phyloP scores from a whole-genome alignment of 129 eudicot species.

The sunflower (Helianthus annuus) region HanXRQr2.0-SUNRISE NC_035435.2:170457296-170457795 shows the following conservation, averaged over 20 bases:
- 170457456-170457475: neutral
- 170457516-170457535: neutral
- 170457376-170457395: neutral
- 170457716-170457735: neutral
- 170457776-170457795: too few relatives aligned
- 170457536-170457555: neutral
- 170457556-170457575: neutral
- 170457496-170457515: neutral
- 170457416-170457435: neutral
- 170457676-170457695: neutral
- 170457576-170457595: too few relatives aligned
- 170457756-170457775: too few relatives aligned
- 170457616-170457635: neutral
- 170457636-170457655: too few relatives aligned
- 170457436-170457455: neutral
- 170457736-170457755: too few relatives aligned
- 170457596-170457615: too few relatives aligned
- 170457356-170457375: neutral
- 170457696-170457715: neutral
- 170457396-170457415: neutral
- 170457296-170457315: neutral
- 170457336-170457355: neutral
- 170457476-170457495: neutral
- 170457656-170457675: too few relatives aligned
- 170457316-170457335: neutral